Evolutionary conservation across 805 yeast genomes (phyloP).

Genomic region (Sugiyamaella lignohabitans): DNA sequence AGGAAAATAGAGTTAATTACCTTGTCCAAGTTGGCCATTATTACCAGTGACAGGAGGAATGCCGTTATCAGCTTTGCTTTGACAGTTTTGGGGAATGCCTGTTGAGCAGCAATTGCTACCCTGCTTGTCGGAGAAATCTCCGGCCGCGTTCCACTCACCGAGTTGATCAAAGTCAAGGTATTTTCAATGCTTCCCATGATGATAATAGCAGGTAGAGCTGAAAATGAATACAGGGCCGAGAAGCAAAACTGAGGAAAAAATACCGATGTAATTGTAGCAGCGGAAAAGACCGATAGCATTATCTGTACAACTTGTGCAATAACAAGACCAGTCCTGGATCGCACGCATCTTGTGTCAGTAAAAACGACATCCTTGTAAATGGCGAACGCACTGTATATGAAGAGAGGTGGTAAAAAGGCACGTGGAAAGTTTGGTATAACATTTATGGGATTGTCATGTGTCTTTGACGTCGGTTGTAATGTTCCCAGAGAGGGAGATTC

Average conservation of each 20-base stretch:
- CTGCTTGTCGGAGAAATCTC: conserved; percentile 38
- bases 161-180: conserved; percentile 40
- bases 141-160: conserved; percentile 37
- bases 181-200: conserved; percentile 42
- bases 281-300: conserved; percentile 35
- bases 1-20: conserved; percentile 29
- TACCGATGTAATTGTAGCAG: conserved; percentile 39
- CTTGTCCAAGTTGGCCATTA: conserved; percentile 1
- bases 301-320: conserved; percentile 40
- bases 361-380: conserved; percentile 35
- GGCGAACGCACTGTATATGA: conserved; percentile 28
- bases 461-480: neutral
- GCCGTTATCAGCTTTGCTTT: neutral
- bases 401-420: conserved; percentile 19
- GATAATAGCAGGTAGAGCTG: conserved; percentile 37
- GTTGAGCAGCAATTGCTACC: conserved; percentile 34
- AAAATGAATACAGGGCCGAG: conserved; percentile 35
- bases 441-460: conserved; percentile 4
- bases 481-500: neutral
- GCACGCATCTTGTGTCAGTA: conserved; percentile 38
- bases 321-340: conserved; percentile 42
- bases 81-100: conserved; percentile 36
- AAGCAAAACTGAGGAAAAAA: conserved; percentile 29
- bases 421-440: conserved; percentile 20
- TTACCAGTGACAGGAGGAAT: too few relatives aligned